Evolutionary conservation across 441 rosid genomes (phyloP).

Genomic region (Mallotus repandus): DNA sequence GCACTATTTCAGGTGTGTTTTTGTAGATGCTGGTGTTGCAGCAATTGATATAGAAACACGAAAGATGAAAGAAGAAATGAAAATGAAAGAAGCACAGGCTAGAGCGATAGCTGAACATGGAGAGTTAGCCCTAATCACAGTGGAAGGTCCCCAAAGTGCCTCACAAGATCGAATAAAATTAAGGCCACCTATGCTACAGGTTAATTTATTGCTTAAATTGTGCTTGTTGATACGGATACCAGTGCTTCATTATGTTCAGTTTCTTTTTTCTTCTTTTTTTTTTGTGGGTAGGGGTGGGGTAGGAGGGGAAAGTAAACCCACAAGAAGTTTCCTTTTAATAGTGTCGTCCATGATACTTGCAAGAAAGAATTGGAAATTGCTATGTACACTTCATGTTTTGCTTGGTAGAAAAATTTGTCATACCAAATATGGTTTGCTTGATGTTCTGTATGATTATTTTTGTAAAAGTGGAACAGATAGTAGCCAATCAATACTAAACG

Average conservation of each 20-base stretch:
- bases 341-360: background rate
- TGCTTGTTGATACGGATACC: background rate
- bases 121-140: constrained; percentile 87
- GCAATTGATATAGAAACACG: constrained; percentile 84
- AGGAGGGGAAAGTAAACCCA: background rate
- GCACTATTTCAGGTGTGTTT: constrained; percentile 71
- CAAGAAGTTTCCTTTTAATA: background rate
- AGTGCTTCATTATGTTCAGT: background rate
- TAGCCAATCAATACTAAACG: background rate
- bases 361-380: background rate
- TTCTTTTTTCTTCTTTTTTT: too few relatives aligned
- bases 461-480: background rate
- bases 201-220: constrained; percentile 28
- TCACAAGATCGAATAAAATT: constrained; percentile 69
- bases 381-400: background rate
- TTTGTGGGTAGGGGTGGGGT: background rate
- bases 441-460: constrained; percentile 1
- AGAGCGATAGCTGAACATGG: constrained; percentile 92
- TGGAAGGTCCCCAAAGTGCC: constrained; percentile 64
- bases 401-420: too few relatives aligned
- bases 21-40: constrained; percentile 96
- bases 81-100: constrained; percentile 80
- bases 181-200: constrained; percentile 98
- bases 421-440: background rate
- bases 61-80: constrained; percentile 89